Conservation (phyloP, 495 filamentous ascomycete genomes). For the Lasiosphaeria ovina region DNA sequence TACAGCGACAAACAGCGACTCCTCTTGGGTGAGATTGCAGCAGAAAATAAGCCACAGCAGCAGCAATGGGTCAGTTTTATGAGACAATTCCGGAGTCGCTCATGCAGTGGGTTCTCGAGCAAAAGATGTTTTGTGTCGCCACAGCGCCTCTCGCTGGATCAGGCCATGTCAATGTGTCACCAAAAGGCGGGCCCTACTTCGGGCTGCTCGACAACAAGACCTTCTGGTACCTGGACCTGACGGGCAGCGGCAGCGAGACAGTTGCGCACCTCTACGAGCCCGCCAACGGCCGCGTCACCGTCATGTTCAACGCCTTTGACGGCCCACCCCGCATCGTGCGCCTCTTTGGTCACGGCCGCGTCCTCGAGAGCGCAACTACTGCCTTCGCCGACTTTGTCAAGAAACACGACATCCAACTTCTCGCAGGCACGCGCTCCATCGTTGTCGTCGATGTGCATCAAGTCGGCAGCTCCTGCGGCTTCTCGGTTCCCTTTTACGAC, state of each 20-base stretch:
- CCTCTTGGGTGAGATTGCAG: too few species aligned
- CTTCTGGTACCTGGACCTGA: conserved; percentile 70
- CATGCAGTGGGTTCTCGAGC: conserved; percentile 55
- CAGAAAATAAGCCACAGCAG: conserved; percentile 37
- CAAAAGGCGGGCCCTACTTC: conserved; percentile 65
- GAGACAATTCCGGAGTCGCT: conserved; percentile 56
- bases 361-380: conserved; percentile 56
- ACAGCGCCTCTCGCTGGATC: conserved; percentile 60
- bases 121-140: conserved; percentile 67
- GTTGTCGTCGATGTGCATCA: conserved; percentile 66
- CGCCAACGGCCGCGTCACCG: conserved; percentile 64
- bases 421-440: conserved; percentile 58
- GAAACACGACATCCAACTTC: conserved; percentile 38
- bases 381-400: conserved; percentile 49
- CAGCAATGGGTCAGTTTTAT: conserved; percentile 60
- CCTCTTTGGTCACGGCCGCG: conserved; percentile 65
- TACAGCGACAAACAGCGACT: too few species aligned
- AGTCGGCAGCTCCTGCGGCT: conserved; percentile 55
- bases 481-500: conserved; percentile 51
- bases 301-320: conserved; percentile 71
- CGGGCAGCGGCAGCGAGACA: conserved; percentile 69
- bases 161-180: conserved; percentile 65
- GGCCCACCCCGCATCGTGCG: conserved; percentile 63
- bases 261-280: conserved; percentile 68
- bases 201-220: conserved; percentile 55